These are phyloP conservation scores for Tephrocybe sp. DNA, from an alignment of 768 basidiomycete genomes.

Conservation along the genomic window DNA sequence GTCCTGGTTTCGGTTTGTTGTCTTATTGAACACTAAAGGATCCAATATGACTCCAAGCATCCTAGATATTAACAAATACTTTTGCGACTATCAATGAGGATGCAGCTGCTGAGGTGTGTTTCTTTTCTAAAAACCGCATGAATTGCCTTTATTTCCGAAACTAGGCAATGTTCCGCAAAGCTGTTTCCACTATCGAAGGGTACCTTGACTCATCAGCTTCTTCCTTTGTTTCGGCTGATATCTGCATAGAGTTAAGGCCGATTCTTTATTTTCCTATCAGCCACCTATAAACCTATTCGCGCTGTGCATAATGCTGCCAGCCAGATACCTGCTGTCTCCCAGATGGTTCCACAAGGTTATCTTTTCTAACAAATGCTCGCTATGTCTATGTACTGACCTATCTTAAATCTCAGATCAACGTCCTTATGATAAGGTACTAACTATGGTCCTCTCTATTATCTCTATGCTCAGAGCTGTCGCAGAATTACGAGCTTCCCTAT, in stretches of 20 bases:
- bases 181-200: slow-evolving; percentile 95
- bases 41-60: neutral
- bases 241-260: slow-evolving; percentile 70
- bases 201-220: slow-evolving; percentile 19
- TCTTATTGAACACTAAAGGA: neutral
- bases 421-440: slow-evolving; percentile 76
- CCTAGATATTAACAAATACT: slow-evolving; percentile 89
- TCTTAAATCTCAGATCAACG: slow-evolving; percentile 58
- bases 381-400: slow-evolving; percentile 13
- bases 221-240: neutral
- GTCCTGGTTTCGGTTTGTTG: slow-evolving; percentile 74
- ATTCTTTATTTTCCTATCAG: slow-evolving; percentile 91
- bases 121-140: neutral
- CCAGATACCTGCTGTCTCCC: slow-evolving; percentile 83
- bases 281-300: slow-evolving; percentile 91
- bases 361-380: neutral
- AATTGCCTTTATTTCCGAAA: slow-evolving; percentile 5
- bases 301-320: slow-evolving; percentile 81
- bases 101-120: slow-evolving; percentile 80
- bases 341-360: slow-evolving; percentile 94
- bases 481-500: slow-evolving; percentile 85
- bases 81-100: slow-evolving; percentile 93
- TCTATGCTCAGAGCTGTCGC: slow-evolving; percentile 2
- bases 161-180: slow-evolving; percentile 92
- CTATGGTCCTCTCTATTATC: neutral